phyloP scores from a whole-genome alignment of 345 rosid species.

The Hypericum androsaemum region DNA sequence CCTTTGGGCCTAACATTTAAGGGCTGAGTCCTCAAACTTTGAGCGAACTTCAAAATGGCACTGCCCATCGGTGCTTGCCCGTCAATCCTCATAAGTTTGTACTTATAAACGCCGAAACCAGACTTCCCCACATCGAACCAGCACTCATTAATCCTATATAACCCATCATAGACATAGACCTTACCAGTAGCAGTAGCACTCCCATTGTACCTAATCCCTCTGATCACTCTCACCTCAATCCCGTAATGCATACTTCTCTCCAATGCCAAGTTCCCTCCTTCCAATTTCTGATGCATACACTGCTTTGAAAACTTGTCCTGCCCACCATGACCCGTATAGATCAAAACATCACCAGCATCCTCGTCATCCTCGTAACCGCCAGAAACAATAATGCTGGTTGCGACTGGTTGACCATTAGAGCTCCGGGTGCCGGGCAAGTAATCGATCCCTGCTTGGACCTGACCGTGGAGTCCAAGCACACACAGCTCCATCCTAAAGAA shows the following conservation, averaged over 20 bases:
- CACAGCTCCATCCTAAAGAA: constrained; percentile 72
- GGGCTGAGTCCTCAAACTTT: constrained; percentile 44
- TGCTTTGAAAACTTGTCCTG: constrained; percentile 63
- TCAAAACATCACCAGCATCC: constrained; percentile 57
- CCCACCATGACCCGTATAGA: constrained; percentile 85
- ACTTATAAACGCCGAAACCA: constrained; percentile 85
- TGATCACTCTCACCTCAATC: constrained; percentile 20
- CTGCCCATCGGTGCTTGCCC: constrained; percentile 91
- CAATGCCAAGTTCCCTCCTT: constrained; percentile 83
- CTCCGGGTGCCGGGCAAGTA: constrained; percentile 51
- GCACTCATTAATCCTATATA: constrained; percentile 66
- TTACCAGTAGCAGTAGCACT: not conserved
- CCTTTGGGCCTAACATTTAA: constrained; percentile 58
- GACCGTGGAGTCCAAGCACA: constrained; percentile 75
- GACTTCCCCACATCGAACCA: constrained; percentile 93
- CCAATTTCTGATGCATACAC: constrained; percentile 61
- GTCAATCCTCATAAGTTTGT: constrained; percentile 51
- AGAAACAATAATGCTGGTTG: constrained; percentile 75
- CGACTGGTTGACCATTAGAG: constrained; percentile 73
- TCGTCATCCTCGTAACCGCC: constrained; percentile 90
- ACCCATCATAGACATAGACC: constrained; percentile 65
- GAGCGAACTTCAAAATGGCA: constrained; percentile 50
- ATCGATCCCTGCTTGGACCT: constrained; percentile 82
- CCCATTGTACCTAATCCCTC: not conserved
- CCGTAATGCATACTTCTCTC: constrained; percentile 78